Conservation (phyloP, 2,329 filamentous ascomycete species). For the Microsporum ferrugineum region DNA sequence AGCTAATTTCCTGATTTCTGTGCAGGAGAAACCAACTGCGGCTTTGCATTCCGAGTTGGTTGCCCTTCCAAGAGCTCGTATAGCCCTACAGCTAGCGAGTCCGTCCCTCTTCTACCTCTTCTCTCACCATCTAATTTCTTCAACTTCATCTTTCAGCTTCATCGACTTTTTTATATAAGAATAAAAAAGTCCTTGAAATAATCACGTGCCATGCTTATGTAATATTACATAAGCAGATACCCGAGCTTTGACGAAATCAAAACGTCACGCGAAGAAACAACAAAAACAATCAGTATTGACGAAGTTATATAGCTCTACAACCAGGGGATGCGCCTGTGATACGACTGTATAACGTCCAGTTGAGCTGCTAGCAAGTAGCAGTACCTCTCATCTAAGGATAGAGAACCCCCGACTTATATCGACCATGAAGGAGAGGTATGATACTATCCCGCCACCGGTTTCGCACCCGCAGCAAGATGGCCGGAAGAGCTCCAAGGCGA, state of each 20-base stretch:
- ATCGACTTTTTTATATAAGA: neutral
- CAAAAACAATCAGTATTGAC: neutral
- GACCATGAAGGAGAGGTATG: neutral
- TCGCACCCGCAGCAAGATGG: slow-evolving; percentile 6
- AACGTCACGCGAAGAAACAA: neutral
- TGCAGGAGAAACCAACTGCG: neutral
- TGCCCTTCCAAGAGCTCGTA: neutral
- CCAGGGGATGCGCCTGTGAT: neutral
- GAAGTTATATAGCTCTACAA: neutral
- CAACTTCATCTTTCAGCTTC: neutral
- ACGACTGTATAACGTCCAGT: neutral
- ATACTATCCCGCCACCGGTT: slow-evolving; percentile 3
- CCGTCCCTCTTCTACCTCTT: neutral
- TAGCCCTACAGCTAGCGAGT: neutral
- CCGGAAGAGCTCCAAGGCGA: slow-evolving; percentile 1
- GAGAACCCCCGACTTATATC: neutral
- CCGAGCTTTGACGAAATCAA: neutral
- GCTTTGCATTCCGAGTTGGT: neutral
- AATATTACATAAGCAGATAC: neutral
- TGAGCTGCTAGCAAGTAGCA: neutral
- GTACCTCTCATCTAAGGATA: neutral
- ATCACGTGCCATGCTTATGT: neutral
- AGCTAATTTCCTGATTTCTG: neutral
- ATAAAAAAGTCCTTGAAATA: neutral
- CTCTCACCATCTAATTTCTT: neutral